Percentiles rank a stretch among this genome's conserved stretches.
phyloP scores from a whole-genome alignment of 257 asterid genomes.

The Fraxinus excelsior region DNA sequence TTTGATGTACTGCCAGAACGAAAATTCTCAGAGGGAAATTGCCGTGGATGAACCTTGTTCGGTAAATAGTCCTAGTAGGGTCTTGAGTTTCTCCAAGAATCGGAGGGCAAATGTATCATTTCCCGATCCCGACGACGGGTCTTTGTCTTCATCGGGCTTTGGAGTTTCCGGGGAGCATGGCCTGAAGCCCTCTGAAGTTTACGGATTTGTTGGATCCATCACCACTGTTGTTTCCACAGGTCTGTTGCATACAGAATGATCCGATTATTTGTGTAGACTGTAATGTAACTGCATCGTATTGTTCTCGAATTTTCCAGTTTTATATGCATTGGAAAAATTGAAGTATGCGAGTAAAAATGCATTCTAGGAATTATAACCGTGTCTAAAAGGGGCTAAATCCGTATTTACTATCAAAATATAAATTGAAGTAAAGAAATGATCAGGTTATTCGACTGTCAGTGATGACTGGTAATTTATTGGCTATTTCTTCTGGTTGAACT shows the following conservation, averaged over 20 bases:
- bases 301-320: neutral
- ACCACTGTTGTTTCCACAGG: conserved; percentile 83
- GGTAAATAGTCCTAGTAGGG: conserved; percentile 48
- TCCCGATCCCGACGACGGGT: conserved; percentile 46
- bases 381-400: neutral
- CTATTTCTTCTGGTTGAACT: no score
- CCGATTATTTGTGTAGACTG: neutral
- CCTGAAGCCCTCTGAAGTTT: conserved; percentile 83
- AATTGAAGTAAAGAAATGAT: neutral
- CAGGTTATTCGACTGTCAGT: neutral
- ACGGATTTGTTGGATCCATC: conserved; percentile 93
- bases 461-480: no score
- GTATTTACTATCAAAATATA: neutral
- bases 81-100: conserved; percentile 66
- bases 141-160: conserved; percentile 43
- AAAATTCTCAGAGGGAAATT: neutral
- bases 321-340: no score
- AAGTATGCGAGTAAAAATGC: no score
- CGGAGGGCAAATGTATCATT: conserved; percentile 50
- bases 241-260: conserved; percentile 16
- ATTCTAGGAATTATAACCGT: no score
- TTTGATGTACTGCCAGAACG: no score
- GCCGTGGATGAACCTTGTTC: conserved; percentile 57
- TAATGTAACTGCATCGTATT: neutral
- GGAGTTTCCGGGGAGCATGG: conserved; percentile 54